Evolutionary conservation across 805 yeast genomes (phyloP).

Genomic region (Wickerhamiella galacta): DNA sequence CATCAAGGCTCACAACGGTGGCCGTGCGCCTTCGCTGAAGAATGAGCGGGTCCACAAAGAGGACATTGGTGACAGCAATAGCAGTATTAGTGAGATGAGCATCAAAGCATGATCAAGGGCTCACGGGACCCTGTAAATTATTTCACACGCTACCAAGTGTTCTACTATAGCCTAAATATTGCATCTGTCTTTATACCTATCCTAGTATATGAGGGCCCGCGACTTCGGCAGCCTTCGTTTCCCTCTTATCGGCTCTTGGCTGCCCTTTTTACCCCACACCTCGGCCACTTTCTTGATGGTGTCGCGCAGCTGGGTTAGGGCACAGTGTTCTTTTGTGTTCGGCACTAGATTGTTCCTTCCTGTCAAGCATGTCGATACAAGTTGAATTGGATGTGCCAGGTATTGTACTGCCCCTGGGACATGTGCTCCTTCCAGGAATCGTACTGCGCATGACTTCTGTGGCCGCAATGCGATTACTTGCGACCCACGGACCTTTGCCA

Average conservation of each 20-base stretch:
- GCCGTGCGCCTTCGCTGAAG: constrained; percentile 17
- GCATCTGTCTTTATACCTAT: background rate
- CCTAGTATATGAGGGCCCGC: no score
- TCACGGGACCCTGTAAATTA: background rate
- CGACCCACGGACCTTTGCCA: constrained; percentile 1
- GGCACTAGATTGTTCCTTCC: no score
- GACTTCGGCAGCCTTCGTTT: no score
- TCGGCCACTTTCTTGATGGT: background rate
- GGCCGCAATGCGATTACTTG: constrained; percentile 1
- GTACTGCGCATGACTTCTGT: constrained; percentile 6
- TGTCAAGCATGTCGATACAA: background rate
- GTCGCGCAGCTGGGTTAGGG: background rate
- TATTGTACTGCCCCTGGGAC: constrained; percentile 4
- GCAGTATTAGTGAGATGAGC: no score
- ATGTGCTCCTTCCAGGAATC: constrained; percentile 8
- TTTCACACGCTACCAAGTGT: background rate
- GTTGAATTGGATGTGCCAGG: constrained; percentile 1
- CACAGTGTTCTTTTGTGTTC: no score
- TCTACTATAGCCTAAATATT: background rate
- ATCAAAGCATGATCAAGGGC: background rate
- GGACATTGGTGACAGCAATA: constrained; percentile 1
- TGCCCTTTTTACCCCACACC: background rate
- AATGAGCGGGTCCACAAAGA: constrained; percentile 3
- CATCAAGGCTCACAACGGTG: constrained; percentile 17
- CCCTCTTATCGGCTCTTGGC: background rate